Base-by-base conservation (phyloP, 345 rosid species). In the Populus ilicifolia region DNA sequence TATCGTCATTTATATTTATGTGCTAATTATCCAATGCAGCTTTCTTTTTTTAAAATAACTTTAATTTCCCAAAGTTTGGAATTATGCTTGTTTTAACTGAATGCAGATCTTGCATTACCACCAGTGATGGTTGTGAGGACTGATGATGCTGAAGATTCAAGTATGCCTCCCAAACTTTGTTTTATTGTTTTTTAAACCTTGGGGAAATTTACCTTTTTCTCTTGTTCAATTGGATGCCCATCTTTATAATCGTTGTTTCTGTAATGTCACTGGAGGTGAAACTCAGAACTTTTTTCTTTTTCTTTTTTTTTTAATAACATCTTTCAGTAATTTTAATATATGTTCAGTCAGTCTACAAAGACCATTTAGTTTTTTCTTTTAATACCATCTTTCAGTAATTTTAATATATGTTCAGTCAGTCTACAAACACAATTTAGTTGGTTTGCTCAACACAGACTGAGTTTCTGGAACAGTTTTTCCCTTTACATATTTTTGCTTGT, bases 131-230 rank as follows among this genome's bases (percentile, higher is more conserved):
- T 87, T 80, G 92, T 87, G 71, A 88, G 89, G 52, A 85, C 86
- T 52, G 99, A 95, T 68, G 99, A 95, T 69, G 81, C 88, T n/a
- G 99, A 95, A 78, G 99, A 95, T 80, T 83, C 96, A 21, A 93
- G 99, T 95, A 90, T 76, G 93, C 62, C 17, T 69, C 21, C 14
- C n/a, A 1, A 14, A 30, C 44, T 21, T 70, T 6, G 18, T 25
- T 70, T 59, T 5, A 27, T 18, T 38, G 39, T 67, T 29, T 20
- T 33, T 33, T 33, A 13, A 36, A 25, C 23, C 43, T 61, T 10
- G 9, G 17, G 7, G n/a, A n/a, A 20, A 27, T 36, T 25, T 5
- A 1, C 16, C n/a, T 33, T 11, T 6, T 36, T 56, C 20, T 17
- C 46, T n/a, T 6, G 30, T 62, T 16, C 43, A 36, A 61, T 70